Conservation (phyloP, 768 basidiomycete genomes). For the Mycena pura region DNA sequence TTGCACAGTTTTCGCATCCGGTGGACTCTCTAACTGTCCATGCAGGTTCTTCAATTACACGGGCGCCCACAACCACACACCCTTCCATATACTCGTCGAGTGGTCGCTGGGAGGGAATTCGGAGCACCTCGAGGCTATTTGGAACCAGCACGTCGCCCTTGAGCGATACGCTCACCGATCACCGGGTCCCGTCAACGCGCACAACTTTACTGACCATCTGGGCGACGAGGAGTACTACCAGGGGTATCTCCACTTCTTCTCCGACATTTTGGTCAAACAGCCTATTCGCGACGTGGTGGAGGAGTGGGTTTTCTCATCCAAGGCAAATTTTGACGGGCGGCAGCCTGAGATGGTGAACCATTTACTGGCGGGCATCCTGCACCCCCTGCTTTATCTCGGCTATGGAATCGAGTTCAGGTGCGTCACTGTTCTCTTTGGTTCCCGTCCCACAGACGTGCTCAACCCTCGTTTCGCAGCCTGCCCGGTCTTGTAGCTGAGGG, state of each 20-base stretch:
- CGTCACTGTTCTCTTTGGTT: constrained; percentile 8
- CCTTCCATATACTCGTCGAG: constrained; percentile 63
- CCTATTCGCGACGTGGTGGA: constrained; percentile 50
- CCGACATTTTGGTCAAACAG: constrained; percentile 40
- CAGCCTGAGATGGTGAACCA: constrained; percentile 56
- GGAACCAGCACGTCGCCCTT: constrained; percentile 42
- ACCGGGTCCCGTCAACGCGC: constrained; percentile 49
- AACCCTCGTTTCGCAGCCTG: constrained; percentile 31
- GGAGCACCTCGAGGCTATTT: constrained; percentile 44
- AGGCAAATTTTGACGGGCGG: constrained; percentile 55
- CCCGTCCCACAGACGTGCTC: background rate
- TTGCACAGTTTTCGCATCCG: constrained; percentile 42
- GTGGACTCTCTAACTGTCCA: constrained; percentile 39
- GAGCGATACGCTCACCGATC: constrained; percentile 49
- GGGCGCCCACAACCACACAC: constrained; percentile 48
- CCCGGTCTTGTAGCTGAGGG: constrained; percentile 71
- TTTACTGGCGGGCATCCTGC: constrained; percentile 61
- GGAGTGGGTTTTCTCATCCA: constrained; percentile 62
- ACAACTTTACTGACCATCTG: constrained; percentile 62
- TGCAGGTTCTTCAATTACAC: constrained; percentile 10
- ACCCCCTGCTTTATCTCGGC: constrained; percentile 70
- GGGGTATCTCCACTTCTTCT: constrained; percentile 66
- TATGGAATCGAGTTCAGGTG: constrained; percentile 65
- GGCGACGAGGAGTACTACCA: constrained; percentile 66
- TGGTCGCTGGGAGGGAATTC: constrained; percentile 65